phyloP scores from a whole-genome alignment of 2,329 filamentous ascomycete species.

The Fusarium kyushuense region DNA sequence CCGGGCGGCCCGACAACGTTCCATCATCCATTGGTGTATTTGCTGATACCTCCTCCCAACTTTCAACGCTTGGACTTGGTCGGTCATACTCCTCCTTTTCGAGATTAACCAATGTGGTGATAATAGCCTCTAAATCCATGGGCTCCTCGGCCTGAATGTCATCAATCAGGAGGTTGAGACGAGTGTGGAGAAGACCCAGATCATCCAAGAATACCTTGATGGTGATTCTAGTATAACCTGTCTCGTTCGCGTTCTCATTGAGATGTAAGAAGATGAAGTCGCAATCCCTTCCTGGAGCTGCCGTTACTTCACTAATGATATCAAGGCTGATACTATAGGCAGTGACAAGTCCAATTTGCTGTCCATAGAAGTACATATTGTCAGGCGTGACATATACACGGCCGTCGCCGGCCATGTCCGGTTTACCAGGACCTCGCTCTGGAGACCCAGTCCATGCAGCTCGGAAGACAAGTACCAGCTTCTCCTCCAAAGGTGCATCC shows the following conservation, averaged over 20 bases:
- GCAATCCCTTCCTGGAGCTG: constrained; percentile 88
- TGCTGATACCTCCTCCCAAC: constrained; percentile 86
- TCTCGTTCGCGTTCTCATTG: constrained; percentile 70
- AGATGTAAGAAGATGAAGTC: constrained; percentile 92
- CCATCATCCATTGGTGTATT: constrained; percentile 70
- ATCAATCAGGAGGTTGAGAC: constrained; percentile 87
- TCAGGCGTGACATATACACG: constrained; percentile 88
- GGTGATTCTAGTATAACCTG: constrained; percentile 78
- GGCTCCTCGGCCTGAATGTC: constrained; percentile 80
- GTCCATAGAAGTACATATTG: constrained; percentile 95
- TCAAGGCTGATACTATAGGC: constrained; percentile 82
- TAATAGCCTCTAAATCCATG: constrained; percentile 74
- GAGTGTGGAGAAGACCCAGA: constrained; percentile 81
- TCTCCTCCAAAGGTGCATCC: constrained; percentile 79
- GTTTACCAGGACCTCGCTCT: constrained; percentile 57
- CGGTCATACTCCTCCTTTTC: constrained; percentile 72
- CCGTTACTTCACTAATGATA: constrained; percentile 87
- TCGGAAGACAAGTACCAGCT: constrained; percentile 90
- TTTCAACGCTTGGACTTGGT: constrained; percentile 80
- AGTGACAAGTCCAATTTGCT: constrained; percentile 90
- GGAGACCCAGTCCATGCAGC: constrained; percentile 80
- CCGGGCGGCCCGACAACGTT: constrained; percentile 56
- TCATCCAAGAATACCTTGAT: constrained; percentile 95
- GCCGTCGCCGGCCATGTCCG: constrained; percentile 70
- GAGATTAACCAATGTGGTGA: constrained; percentile 79